Evolutionary conservation across 148 eudicot genomes (phyloP), one percentile per base, ranked within the genome.

Genomic region (Rhododendron williamsianum): DNA sequence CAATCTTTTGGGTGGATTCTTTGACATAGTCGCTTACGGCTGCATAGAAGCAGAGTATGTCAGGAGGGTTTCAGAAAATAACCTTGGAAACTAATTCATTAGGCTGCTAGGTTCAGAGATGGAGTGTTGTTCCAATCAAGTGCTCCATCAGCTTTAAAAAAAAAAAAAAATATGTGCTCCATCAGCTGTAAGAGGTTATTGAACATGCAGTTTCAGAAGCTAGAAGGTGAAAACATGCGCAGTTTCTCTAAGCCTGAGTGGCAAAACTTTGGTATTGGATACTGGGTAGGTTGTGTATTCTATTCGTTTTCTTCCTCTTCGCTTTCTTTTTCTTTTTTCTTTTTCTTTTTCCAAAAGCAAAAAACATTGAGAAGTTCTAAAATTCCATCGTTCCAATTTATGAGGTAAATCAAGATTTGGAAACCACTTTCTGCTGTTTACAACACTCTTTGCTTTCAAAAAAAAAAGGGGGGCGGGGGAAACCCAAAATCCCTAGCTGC

Each of bases 1-100:
- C 80, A 27, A 84, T 84, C 85, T 77, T 84, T 43, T 84, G 76
- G 18, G 71, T 60, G 35, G 86, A 84, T 41, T 84, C 86, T 49
- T 60, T 78, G 33, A 84, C 86, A 7, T 84, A 84, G 2, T 27
- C 49, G 2, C 49, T 84, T 45, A 84, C 71, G n/a, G 63, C 85
- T 84, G 78, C 69, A 51, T 33, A 35, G 51, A 49, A 21, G 12
- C 23, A 2, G 11, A 25, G 19, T 45, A 19, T 6, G 76, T 71
- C 2, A 15, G 38, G 38, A 71, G 76, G 15, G 19, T 71, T 71
- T 30, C 76, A 30, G n/a, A 21, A 10, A n/a, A 0, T 58, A 58
- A 58, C 21, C 23, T 56, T 6, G 23, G 21, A 56, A 56, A 18
- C 69, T 63, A 21, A 21, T 60, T 60, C 25, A 6, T 21, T 21